Conservation (phyloP, 192 early-diverging fungal genomes). For the Oehlia diaphana region DNA sequence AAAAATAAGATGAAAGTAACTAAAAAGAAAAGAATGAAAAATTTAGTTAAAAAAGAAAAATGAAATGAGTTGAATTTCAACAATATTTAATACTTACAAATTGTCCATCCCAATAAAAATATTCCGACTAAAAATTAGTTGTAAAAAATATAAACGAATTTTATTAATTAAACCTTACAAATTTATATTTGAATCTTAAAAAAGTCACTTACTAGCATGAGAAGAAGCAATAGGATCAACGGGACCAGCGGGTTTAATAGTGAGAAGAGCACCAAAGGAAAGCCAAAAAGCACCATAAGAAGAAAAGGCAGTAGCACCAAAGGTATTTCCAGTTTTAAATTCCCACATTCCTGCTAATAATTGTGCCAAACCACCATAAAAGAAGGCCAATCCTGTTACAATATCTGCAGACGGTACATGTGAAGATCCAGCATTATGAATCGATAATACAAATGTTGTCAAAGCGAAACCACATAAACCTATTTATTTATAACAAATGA, state of each 20-base stretch:
- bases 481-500: background rate
- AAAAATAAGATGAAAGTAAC: slow-evolving; percentile 69
- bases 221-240: slow-evolving; percentile 33
- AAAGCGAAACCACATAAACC: slow-evolving; percentile 60
- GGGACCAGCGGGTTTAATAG: background rate
- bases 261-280: slow-evolving; percentile 57
- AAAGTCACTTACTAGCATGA: slow-evolving; percentile 5
- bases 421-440: slow-evolving; percentile 69
- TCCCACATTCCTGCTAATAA: slow-evolving; percentile 85
- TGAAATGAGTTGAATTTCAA: too few relatives aligned
- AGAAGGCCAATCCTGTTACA: slow-evolving; percentile 65
- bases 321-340: slow-evolving; percentile 75
- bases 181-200: too few relatives aligned
- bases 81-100: background rate
- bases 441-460: slow-evolving; percentile 70
- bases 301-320: slow-evolving; percentile 80
- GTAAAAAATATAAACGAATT: background rate
- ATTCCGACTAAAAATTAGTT: slow-evolving; percentile 57
- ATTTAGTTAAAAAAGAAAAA: background rate
- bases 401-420: slow-evolving; percentile 52
- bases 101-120: slow-evolving; percentile 54
- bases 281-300: slow-evolving; percentile 72
- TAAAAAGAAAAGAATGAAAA: background rate
- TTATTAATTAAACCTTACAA: too few relatives aligned
- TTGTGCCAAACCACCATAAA: slow-evolving; percentile 77